A percentile compares a stretch with the other conserved stretches of the same genome.
phyloP scores from a whole-genome alignment of 257 asterid genomes.

The Solanum dulcamara region DNA sequence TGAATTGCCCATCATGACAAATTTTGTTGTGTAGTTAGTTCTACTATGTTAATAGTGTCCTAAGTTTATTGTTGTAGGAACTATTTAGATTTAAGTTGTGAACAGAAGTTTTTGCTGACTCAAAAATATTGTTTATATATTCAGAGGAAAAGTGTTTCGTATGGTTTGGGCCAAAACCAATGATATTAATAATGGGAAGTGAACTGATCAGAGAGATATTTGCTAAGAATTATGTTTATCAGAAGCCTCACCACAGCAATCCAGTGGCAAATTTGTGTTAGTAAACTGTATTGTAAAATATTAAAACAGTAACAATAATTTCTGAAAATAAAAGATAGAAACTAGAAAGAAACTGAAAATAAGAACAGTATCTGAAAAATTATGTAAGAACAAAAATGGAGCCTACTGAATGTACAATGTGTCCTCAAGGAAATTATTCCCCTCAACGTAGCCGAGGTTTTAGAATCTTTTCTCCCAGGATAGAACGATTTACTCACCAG shows the following conservation, averaged over 20 bases:
- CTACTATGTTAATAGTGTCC: background rate
- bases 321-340: no score
- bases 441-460: no score
- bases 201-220: constrained; percentile 37
- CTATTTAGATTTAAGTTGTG: background rate
- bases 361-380: no score
- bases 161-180: constrained; percentile 51
- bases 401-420: no score
- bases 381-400: no score
- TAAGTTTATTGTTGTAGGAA: background rate
- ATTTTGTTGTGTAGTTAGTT: background rate
- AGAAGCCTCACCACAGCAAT: constrained; percentile 14
- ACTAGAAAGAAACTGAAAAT: no score
- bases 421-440: no score
- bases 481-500: no score
- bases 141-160: constrained; percentile 29
- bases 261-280: constrained; percentile 29
- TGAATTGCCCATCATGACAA: background rate
- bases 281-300: no score
- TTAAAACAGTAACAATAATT: no score
- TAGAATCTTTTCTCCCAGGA: no score
- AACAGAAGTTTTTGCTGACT: background rate
- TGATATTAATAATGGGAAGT: constrained; percentile 20
- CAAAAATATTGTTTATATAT: background rate
- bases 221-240: constrained; percentile 15